Percentiles rank a stretch among this genome's conserved stretches.
These are phyloP conservation scores for Fusarium chaquense DNA, from an alignment of 2,329 filamentous ascomycete species.

Conservation along the genomic window DNA sequence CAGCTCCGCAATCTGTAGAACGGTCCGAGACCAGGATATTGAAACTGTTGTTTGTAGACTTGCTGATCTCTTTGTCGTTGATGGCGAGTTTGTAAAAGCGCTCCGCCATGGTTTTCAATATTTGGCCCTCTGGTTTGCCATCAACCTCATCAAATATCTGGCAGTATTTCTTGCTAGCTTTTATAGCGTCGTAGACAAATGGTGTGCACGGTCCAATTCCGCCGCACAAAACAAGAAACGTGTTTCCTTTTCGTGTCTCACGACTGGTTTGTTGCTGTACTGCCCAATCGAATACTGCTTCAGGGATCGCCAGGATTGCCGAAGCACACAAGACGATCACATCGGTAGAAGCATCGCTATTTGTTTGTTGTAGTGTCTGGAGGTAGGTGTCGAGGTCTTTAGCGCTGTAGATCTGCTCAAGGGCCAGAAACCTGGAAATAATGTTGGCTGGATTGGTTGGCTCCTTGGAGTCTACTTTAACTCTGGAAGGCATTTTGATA, in stretches of 20 bases:
- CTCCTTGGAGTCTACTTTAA: rapidly evolving
- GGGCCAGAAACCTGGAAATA: slow-evolving; percentile 1
- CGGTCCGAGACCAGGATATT: neutral
- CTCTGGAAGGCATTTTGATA: slow-evolving; percentile 3
- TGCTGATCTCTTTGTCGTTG: neutral
- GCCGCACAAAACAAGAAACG: slow-evolving; percentile 6
- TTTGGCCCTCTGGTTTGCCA: slow-evolving; percentile 16
- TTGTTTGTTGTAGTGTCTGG: rapidly evolving
- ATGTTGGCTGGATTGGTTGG: neutral
- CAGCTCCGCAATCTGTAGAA: slow-evolving; percentile 4
- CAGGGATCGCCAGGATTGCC: slow-evolving; percentile 19
- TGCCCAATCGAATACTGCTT: slow-evolving; percentile 24
- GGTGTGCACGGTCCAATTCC: slow-evolving; percentile 13
- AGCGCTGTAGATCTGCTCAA: slow-evolving; percentile 26
- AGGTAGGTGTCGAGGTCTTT: slow-evolving; percentile 9
- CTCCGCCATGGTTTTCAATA: slow-evolving; percentile 16
- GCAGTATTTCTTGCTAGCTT: slow-evolving; percentile 4
- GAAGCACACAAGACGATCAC: slow-evolving; percentile 21
- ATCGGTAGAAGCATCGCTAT: rapidly evolving
- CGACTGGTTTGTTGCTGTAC: rapidly evolving
- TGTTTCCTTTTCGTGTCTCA: rapidly evolving
- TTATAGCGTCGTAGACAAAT: slow-evolving; percentile 25
- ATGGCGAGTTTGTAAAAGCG: neutral
- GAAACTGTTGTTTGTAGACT: rapidly evolving
- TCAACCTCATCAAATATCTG: neutral